Conservation (phyloP, 441 rosid species). For the Flueggea neowawraea region DNA sequence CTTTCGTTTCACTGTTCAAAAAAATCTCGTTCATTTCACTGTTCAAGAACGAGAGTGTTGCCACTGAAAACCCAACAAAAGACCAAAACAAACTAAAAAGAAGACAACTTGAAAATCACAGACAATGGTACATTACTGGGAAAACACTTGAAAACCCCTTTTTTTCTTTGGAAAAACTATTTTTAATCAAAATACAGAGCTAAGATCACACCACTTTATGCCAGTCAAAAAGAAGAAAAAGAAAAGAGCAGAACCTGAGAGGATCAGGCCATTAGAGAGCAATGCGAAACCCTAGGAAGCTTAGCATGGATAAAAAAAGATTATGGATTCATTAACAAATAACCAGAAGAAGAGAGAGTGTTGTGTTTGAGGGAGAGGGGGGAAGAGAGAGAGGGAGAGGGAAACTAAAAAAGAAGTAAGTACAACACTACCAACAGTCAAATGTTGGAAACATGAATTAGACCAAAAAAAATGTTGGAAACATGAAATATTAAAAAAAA, state of each 20-base stretch:
- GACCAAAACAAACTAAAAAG: background rate
- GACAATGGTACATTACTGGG: background rate
- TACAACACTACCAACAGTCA: background rate
- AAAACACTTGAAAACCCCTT: background rate
- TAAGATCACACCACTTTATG: background rate
- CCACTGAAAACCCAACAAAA: background rate
- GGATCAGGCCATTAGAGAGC: no score
- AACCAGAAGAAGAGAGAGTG: no score
- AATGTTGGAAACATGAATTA: conserved; percentile 18
- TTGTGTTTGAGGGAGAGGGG: no score
- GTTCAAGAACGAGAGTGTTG: conserved; percentile 2
- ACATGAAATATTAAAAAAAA: no score
- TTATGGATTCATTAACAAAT: no score
- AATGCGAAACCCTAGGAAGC: no score
- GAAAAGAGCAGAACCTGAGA: background rate
- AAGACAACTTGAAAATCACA: background rate
- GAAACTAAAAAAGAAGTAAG: background rate
- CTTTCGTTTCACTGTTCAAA: no score
- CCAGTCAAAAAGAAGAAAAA: background rate
- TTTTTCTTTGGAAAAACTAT: background rate
- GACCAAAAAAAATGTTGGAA: no score
- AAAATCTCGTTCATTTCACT: background rate
- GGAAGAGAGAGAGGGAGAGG: background rate
- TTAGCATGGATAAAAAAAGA: no score
- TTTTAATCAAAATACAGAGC: background rate